Evolutionary conservation across 192 early-diverging fungal genomes (phyloP), one percentile per base, ranked within the genome.

Genomic region (Tieghemiomyces parasiticus): DNA sequence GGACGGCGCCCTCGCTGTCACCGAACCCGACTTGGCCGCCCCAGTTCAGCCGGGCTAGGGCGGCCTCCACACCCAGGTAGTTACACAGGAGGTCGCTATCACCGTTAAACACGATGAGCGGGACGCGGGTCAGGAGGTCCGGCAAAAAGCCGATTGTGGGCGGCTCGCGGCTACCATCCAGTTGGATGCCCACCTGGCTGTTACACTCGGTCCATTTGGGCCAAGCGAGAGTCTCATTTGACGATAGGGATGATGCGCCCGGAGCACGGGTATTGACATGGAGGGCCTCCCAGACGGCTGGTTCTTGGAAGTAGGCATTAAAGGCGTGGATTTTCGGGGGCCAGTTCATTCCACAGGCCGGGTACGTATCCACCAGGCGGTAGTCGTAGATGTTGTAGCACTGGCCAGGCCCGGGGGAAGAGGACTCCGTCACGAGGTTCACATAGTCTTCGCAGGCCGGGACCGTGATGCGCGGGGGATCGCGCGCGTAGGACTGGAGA

Each of bases 381-480:
- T 85, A 69, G 47, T 88, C 82, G 63, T 86, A 88, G 70, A 80
- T 81, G 64, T 88, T 88, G 48, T 85, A 71, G 71, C 86, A 88
- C 38, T 60, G 63, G 10, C 65, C 74, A 0, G 71, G 63, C 14
- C 46, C 49, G 0, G 71, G 74, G 33, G 68, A 67, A 29, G 65
- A 61, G 28, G 71, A 63, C 45, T 64, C 55, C 35, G 74, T 46
- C 24, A 76, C 70, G 38, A 68, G 46, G 32, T 28, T 33, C 0
- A 71, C 66, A 13, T 71, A 71, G 20, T 30, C 24, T 58, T 76
- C 74, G 38, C 74, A 76, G 10, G 58, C 31, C 28, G 66, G 55
- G 8, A 20, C 24, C 13, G 0, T 8, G 16, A 56, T 20, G 13
- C 20, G 34, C 28, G 54, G 54, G 20, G 54, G 31, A 31, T 24